Evolutionary conservation across 345 rosid species (phyloP), one percentile per base, ranked within the genome.

Genomic region (sweet orange (Citrus sinensis)): DNA sequence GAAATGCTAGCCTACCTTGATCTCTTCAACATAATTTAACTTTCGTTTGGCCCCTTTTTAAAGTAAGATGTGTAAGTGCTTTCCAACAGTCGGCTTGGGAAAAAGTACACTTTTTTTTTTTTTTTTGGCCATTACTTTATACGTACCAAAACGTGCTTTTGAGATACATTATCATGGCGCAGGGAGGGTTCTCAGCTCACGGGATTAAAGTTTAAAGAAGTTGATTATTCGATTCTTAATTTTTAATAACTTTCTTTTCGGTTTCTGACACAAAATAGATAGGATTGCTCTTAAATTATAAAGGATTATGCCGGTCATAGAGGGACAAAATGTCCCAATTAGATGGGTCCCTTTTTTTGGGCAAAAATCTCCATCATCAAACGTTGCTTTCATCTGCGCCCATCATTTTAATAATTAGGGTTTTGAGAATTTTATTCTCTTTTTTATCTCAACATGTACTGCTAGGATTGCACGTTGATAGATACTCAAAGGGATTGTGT

Each of bases 281-380:
- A 24, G 55, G 72, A 42, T 11, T 55, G 46, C 16, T 60, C 54
- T 17, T 62, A 20, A 29, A 60, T 58, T 59, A 61, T 62, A 51
- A 25, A 2, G 49, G 61, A 19, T 17, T 8, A 30, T 82, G 85
- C 83, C 77, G 81, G 83, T 73, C 77, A 34, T 35, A 29, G 72
- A 72, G 81, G 83, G 83, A 82, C 81, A 79, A 85, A 70, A 79
- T 14, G 82, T 72, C 78, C 67, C 70, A 66, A 34, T 66, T 65
- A 39, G 51, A 46, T 66, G 78, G 84, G 75, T 70, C 59, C 73
- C 7, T 35, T 35, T 5, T 34, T 35, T 35, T 35, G 42, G 34
- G 30, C 34, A 49, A 65, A 34, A 34, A 49, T 82, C 80, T 46
- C 22, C 66, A 72, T 76, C 82, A 71, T 69, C 42, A 67, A 25